These are phyloP conservation scores for Cryptococcus sp. DNA, from an alignment of 1,284 basidiomycete species.

Conservation along the genomic window DNA sequence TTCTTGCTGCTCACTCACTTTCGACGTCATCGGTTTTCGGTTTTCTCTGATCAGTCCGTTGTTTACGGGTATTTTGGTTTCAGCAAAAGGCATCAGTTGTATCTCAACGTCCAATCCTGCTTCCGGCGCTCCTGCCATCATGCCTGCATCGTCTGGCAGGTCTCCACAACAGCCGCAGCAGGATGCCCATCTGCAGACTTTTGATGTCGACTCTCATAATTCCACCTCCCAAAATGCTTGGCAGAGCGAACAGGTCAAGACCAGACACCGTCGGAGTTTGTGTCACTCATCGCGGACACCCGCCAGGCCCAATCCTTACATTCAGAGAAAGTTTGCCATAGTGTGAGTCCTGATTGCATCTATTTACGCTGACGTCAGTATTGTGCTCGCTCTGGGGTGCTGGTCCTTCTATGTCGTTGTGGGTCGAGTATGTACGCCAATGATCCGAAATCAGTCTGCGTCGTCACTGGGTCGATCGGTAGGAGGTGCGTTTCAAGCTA, in stretches of 20 bases:
- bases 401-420: conserved; percentile 68
- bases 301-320: conserved; percentile 31
- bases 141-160: not conserved
- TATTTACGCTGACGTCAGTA: conserved; percentile 12
- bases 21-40: not conserved
- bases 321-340: conserved; percentile 34
- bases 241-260: not conserved
- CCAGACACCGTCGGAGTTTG: not conserved
- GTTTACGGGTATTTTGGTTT: not conserved
- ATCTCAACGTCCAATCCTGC: not conserved
- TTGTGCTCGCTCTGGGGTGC: conserved; percentile 35
- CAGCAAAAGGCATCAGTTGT: not conserved
- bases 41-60: not conserved
- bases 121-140: not conserved
- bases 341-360: conserved; percentile 22
- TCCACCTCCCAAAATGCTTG: no score
- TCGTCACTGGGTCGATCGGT: conserved; percentile 57
- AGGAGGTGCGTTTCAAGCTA: conserved; percentile 61
- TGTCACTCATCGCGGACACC: conserved; percentile 6
- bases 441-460: conserved; percentile 58
- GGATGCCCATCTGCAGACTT: not conserved
- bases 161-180: not conserved
- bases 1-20: not conserved
- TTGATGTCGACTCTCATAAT: not conserved
- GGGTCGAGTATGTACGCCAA: conserved; percentile 65